Conservation (phyloP, 225 moss, liverwort and hornwort species). For the Climacium dendroides region DNA sequence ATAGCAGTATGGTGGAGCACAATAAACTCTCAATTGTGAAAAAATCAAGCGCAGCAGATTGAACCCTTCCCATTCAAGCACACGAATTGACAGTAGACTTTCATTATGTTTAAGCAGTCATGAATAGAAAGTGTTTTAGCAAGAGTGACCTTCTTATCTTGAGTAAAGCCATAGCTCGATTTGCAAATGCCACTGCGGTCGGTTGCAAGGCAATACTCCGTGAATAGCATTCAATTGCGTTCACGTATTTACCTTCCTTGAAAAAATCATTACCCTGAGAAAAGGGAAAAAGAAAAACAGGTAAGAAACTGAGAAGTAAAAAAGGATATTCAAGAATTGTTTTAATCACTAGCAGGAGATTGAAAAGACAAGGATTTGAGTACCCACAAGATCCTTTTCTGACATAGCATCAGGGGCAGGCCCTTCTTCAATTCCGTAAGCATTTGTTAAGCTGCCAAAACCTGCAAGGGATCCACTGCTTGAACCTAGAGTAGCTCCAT, state of each 20-base stretch:
- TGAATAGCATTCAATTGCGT: constrained; percentile 84
- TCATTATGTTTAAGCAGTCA: background rate
- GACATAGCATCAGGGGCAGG: constrained; percentile 72
- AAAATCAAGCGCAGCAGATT: background rate
- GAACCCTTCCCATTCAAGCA: background rate
- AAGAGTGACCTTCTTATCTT: constrained; percentile 76
- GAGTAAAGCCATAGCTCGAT: constrained; percentile 91
- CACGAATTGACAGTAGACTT: background rate
- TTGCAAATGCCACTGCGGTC: constrained; percentile 84
- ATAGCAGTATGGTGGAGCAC: background rate
- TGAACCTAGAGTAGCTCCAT: constrained; percentile 16
- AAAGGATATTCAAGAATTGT: background rate
- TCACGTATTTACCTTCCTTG: constrained; percentile 84
- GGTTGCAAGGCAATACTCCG: constrained; percentile 91
- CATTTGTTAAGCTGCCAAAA: constrained; percentile 16
- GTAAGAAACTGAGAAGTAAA: background rate
- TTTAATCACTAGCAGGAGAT: background rate
- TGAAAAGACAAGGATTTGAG: background rate
- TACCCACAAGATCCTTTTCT: constrained; percentile 89
- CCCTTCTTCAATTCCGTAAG: constrained; percentile 46
- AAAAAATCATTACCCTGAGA: constrained; percentile 82
- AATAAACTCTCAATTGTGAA: background rate
- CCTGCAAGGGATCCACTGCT: constrained; percentile 18
- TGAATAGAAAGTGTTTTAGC: constrained; percentile 1
- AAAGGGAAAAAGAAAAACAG: background rate